A percentile compares a stretch with the other conserved stretches of the same genome.
Conservation (phyloP, 2,329 filamentous ascomycete species). For the Pseudocercospora crystallina region DNA sequence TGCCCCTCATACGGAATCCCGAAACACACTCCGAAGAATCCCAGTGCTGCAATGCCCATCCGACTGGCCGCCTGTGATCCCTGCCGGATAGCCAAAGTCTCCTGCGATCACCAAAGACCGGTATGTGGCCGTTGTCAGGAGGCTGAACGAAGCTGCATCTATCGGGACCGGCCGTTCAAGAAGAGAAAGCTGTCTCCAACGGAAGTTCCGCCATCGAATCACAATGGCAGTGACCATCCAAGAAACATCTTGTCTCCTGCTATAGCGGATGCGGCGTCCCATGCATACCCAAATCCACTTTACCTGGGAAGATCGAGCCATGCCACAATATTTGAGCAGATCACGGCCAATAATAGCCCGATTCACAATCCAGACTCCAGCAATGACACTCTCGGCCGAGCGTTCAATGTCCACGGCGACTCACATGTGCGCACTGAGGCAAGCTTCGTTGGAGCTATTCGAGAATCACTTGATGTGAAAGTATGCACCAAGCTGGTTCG, state of each 20-base stretch:
- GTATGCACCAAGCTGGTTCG: conserved; percentile 25
- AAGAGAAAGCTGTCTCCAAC: conserved; percentile 13
- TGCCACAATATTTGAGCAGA: conserved; percentile 35
- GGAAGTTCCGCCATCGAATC: neutral
- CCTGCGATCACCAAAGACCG: conserved; percentile 32
- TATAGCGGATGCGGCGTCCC: conserved; percentile 9
- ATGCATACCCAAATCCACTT: conserved; percentile 37
- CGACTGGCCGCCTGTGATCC: conserved; percentile 32
- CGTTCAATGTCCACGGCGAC: conserved; percentile 17
- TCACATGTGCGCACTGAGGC: conserved; percentile 23
- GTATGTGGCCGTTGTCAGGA: conserved; percentile 30
- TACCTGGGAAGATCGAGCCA: conserved; percentile 36
- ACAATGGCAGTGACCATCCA: conserved; percentile 7
- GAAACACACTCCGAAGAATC: neutral
- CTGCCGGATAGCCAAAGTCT: conserved; percentile 32
- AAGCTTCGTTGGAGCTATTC: conserved; percentile 21
- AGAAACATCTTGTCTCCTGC: conserved; percentile 12
- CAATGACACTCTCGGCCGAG: conserved; percentile 2
- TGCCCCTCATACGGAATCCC: neutral
- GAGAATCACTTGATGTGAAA: conserved; percentile 9
- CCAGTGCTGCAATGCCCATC: conserved; percentile 8
- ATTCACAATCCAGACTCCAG: conserved; percentile 2
- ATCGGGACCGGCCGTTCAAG: conserved; percentile 33
- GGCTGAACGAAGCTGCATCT: conserved; percentile 25
- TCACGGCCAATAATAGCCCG: conserved; percentile 16